Evolutionary conservation across 805 yeast species (phyloP).

Genomic region (Barnettozyma sucrosica): DNA sequence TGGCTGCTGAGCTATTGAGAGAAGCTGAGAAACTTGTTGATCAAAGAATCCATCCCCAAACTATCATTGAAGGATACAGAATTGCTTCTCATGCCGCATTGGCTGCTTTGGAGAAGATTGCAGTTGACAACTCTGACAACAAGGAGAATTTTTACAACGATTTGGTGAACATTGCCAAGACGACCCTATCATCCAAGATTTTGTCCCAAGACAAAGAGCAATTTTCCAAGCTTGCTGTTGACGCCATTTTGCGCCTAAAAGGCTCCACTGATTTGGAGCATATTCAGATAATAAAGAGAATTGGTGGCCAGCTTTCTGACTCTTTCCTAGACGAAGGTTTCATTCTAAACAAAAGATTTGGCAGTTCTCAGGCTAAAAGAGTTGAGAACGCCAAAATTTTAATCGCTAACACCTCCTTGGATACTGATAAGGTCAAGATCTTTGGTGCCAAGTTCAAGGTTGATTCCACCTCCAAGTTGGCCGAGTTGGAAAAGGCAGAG

Average conservation of each 20-base stretch:
- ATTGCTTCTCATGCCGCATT: constrained; percentile 85
- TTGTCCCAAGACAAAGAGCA: constrained; percentile 90
- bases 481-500: constrained; percentile 90
- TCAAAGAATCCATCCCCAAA: constrained; percentile 94
- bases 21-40: constrained; percentile 93
- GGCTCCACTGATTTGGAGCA: constrained; percentile 89
- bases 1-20: constrained; percentile 84
- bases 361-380: constrained; percentile 88
- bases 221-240: constrained; percentile 87
- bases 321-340: constrained; percentile 96
- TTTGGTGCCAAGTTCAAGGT: constrained; percentile 98
- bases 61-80: constrained; percentile 93
- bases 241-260: constrained; percentile 83
- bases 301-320: constrained; percentile 88
- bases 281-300: constrained; percentile 87
- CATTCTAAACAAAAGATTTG: constrained; percentile 84
- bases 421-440: constrained; percentile 94
- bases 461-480: constrained; percentile 89
- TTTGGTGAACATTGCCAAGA: constrained; percentile 80
- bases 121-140: constrained; percentile 75
- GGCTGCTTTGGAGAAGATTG: constrained; percentile 65
- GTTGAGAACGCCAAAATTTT: constrained; percentile 79
- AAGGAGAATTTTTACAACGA: constrained; percentile 67
- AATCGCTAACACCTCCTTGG: constrained; percentile 93
- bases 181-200: constrained; percentile 90